Evolutionary conservation across 495 filamentous ascomycete genomes (phyloP).

Genomic region (Aspergillus sparsus): DNA sequence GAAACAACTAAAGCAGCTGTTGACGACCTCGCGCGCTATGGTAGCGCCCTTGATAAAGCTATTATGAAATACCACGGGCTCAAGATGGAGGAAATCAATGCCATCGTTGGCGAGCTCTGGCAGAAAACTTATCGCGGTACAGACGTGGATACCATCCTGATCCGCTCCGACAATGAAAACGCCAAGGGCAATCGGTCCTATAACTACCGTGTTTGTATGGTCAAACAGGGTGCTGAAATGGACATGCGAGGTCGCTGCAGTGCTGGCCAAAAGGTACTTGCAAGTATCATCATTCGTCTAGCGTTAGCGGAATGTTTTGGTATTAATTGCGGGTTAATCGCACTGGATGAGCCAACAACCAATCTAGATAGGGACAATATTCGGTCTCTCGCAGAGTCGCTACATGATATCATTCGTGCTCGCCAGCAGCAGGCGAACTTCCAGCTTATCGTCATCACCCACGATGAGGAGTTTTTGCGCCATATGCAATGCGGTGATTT

Average conservation of each 20-base stretch:
- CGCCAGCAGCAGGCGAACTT: conserved; percentile 89
- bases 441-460: conserved; percentile 97
- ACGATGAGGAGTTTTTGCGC: conserved; percentile 94
- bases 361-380: conserved; percentile 97
- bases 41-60: conserved; percentile 80
- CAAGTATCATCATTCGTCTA: conserved; percentile 95
- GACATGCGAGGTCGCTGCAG: conserved; percentile 98
- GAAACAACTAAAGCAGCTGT: conserved; percentile 91
- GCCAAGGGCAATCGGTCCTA: conserved; percentile 77
- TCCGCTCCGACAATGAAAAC: conserved; percentile 82
- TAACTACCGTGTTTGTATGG: conserved; percentile 98
- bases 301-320: conserved; percentile 97
- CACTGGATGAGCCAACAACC: conserved; percentile 96
- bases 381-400: conserved; percentile 74
- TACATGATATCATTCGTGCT: conserved; percentile 84
- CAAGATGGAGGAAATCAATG: conserved; percentile 99
- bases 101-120: conserved; percentile 93
- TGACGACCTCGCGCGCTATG: conserved; percentile 83
- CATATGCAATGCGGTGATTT: conserved; percentile 96
- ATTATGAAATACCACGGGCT: conserved; percentile 94
- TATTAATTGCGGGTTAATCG: conserved; percentile 92
- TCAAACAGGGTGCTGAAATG: conserved; percentile 96
- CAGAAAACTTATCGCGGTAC: conserved; percentile 95
- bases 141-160: conserved; percentile 95
- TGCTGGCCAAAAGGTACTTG: conserved; percentile 93